Evolutionary conservation across 371 early-diverging fungal genomes (phyloP).

Genomic region (Cladochytrium tenue): DNA sequence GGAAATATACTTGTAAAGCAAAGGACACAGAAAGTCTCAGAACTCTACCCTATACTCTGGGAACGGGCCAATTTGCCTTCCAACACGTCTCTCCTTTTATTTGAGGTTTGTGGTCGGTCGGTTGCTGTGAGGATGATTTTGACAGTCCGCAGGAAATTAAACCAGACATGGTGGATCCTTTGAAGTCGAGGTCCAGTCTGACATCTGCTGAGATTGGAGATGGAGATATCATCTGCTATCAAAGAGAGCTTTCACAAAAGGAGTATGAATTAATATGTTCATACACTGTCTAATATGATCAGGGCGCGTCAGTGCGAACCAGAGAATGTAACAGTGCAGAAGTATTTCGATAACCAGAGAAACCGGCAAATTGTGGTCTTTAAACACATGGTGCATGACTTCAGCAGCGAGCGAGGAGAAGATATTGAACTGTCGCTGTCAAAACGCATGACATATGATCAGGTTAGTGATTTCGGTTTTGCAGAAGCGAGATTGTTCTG

Average conservation of each 20-base stretch:
- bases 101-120: conserved; percentile 48
- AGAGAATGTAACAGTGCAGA: conserved; percentile 53
- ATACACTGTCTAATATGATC: neutral
- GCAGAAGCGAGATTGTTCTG: neutral
- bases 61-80: conserved; percentile 59
- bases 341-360: conserved; percentile 72
- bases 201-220: conserved; percentile 76
- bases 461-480: conserved; percentile 25
- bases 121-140: conserved; percentile 1
- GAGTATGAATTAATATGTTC: conserved; percentile 50
- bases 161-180: conserved; percentile 79
- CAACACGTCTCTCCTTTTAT: conserved; percentile 63
- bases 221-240: conserved; percentile 90
- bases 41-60: conserved; percentile 62
- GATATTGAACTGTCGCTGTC: conserved; percentile 58
- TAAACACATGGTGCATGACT: conserved; percentile 53
- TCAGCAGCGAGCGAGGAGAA: conserved; percentile 21
- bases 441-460: conserved; percentile 69
- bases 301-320: conserved; percentile 39
- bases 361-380: conserved; percentile 72
- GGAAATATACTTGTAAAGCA: conserved; percentile 32
- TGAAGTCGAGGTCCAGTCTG: conserved; percentile 65
- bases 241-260: conserved; percentile 54
- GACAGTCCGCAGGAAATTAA: conserved; percentile 72
- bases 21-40: conserved; percentile 59